Conservation (phyloP, 371 early-diverging fungal species). For the Dipsacomyces acuminosporus region DNA sequence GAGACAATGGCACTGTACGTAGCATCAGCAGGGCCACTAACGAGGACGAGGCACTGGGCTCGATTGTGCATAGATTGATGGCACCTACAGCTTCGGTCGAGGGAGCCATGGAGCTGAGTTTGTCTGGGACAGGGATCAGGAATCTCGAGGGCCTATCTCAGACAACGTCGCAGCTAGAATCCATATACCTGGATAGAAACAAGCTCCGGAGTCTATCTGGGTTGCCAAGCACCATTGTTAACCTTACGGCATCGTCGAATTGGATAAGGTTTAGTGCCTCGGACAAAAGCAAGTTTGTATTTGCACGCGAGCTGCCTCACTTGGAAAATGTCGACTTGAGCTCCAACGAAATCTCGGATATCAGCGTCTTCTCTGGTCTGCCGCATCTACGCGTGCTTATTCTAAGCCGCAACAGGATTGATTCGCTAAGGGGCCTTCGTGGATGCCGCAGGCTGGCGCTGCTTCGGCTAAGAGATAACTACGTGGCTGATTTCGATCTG, state of each 20-base stretch:
- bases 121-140: conserved; percentile 43
- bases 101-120: conserved; percentile 27
- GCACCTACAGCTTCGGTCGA: conserved; percentile 36
- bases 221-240: conserved; percentile 37
- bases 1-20: conserved; percentile 3
- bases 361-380: conserved; percentile 44
- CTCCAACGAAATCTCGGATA: conserved; percentile 45
- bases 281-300: conserved; percentile 17
- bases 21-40: conserved; percentile 13
- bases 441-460: conserved; percentile 38
- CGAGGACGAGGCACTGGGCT: conserved; percentile 38
- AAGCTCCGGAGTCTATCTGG: conserved; percentile 39
- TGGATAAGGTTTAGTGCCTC: conserved; percentile 39
- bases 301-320: conserved; percentile 46
- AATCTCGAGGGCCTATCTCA: conserved; percentile 41
- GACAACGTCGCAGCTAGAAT: conserved; percentile 34
- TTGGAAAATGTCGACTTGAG: conserved; percentile 46
- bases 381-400: conserved; percentile 42
- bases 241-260: conserved; percentile 41
- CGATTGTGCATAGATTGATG: conserved; percentile 42
- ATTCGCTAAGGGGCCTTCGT: conserved; percentile 19
- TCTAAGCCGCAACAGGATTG: conserved; percentile 44
- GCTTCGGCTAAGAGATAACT: conserved; percentile 40
- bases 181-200: conserved; percentile 34
- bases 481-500: conserved; percentile 34